Conservation (phyloP, 2,329 filamentous ascomycete species). For the Aaosphaeria arxii region DNA sequence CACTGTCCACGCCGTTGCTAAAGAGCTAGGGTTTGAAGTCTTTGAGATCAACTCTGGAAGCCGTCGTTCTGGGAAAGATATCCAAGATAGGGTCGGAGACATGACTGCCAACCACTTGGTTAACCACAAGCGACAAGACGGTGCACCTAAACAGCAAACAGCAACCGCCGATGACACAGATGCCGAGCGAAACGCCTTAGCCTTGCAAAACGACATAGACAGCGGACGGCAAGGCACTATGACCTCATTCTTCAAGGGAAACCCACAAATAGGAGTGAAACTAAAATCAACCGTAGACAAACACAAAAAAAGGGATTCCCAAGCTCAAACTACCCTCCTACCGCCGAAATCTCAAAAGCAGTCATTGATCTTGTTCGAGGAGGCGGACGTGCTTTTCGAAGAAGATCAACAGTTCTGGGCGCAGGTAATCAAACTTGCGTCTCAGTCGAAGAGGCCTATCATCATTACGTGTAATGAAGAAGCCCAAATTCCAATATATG, state of each 20-base stretch:
- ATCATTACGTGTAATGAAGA: conserved; percentile 96
- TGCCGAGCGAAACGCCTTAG: conserved; percentile 38
- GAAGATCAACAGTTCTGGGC: conserved; percentile 96
- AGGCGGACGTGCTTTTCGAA: conserved; percentile 89
- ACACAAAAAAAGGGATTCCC: conserved; percentile 14
- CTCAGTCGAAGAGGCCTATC: conserved; percentile 84
- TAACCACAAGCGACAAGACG: conserved; percentile 42
- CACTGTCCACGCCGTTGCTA: conserved; percentile 85
- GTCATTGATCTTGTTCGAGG: conserved; percentile 89
- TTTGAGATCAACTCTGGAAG: conserved; percentile 91
- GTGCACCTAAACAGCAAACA: conserved; percentile 21
- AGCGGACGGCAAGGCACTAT: conserved; percentile 75
- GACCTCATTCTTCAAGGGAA: conserved; percentile 70
- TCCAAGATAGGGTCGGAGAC: conserved; percentile 88
- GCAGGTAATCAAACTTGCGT: conserved; percentile 73
- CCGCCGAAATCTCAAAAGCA: conserved; percentile 68
- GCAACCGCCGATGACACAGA: conserved; percentile 30
- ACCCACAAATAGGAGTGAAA: no score
- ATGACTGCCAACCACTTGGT: conserved; percentile 97
- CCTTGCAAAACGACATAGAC: conserved; percentile 57
- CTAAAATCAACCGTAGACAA: conserved; percentile 13
- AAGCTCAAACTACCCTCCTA: conserved; percentile 20
- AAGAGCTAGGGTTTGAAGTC: conserved; percentile 86
- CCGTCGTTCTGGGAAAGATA: conserved; percentile 81
- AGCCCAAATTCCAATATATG: conserved; percentile 69